A percentile compares a stretch with the other conserved stretches of the same genome.
phyloP scores from a whole-genome alignment of 2,329 filamentous ascomycete species.

The Fusarium sp. region DNA sequence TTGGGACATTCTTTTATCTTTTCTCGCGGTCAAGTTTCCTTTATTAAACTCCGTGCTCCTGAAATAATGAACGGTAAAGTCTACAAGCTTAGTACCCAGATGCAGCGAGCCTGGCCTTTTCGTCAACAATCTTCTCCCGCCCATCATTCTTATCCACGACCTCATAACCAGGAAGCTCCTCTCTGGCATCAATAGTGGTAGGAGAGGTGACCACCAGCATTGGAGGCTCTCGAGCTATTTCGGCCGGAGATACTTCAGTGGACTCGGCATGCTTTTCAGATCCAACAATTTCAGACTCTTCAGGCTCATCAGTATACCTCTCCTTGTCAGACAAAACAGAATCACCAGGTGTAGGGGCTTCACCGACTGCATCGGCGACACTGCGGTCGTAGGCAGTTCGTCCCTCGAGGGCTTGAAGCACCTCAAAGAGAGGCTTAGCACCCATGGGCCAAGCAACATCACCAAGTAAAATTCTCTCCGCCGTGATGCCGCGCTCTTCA shows the following conservation, averaged over 20 bases:
- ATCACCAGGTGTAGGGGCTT: slow-evolving; percentile 36
- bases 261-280: slow-evolving; percentile 48
- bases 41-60: background rate
- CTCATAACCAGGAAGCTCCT: slow-evolving; percentile 41
- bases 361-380: slow-evolving; percentile 45
- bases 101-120: slow-evolving; percentile 46
- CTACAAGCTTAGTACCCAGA: slow-evolving; percentile 27
- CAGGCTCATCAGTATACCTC: slow-evolving; percentile 30
- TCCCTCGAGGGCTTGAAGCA: slow-evolving; percentile 54
- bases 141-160: slow-evolving; percentile 10
- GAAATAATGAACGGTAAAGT: background rate
- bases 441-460: slow-evolving; percentile 55
- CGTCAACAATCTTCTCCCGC: slow-evolving; percentile 29
- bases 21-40: no score
- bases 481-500: slow-evolving; percentile 61
- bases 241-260: slow-evolving; percentile 8
- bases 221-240: background rate
- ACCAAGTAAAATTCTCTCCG: slow-evolving; percentile 51
- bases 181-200: background rate
- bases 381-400: slow-evolving; percentile 40
- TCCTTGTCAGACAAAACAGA: slow-evolving; percentile 47
- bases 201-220: background rate
- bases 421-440: slow-evolving; percentile 53
- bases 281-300: background rate
- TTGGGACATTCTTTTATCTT: no score